Percentiles rank a stretch among this genome's conserved stretches.
phyloP scores from a whole-genome alignment of 2,329 filamentous ascomycete genomes.

The Ampelomyces quisqualis region DNA sequence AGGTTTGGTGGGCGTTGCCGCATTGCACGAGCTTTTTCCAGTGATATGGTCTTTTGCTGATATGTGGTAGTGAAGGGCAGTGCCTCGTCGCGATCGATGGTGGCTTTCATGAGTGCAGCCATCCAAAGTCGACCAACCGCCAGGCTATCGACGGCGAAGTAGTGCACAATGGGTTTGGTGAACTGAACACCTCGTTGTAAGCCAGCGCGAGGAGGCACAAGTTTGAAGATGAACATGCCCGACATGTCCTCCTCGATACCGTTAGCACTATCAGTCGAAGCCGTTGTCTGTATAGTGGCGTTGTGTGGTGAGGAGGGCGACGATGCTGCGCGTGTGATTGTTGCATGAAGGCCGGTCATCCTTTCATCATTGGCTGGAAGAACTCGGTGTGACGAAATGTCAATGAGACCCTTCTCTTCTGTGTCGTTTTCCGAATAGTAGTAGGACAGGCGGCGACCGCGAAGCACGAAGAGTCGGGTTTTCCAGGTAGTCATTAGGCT shows the following conservation, averaged over 20 bases:
- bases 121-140: conserved; percentile 93
- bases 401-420: conserved; percentile 92
- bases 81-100: conserved; percentile 83
- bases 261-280: conserved; percentile 41
- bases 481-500: conserved; percentile 98
- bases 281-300: conserved; percentile 43
- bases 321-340: conserved; percentile 80
- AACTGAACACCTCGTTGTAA: conserved; percentile 92
- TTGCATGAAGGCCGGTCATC: conserved; percentile 86
- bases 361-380: conserved; percentile 89
- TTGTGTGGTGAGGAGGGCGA: conserved; percentile 60
- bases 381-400: conserved; percentile 97
- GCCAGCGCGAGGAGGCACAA: conserved; percentile 84
- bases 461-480: conserved; percentile 89
- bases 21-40: conserved; percentile 84
- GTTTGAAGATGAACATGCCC: conserved; percentile 95
- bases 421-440: conserved; percentile 93
- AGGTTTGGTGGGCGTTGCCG: conserved; percentile 86
- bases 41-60: conserved; percentile 93
- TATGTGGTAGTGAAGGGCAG: conserved; percentile 85
- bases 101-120: conserved; percentile 98
- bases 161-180: conserved; percentile 95
- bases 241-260: conserved; percentile 50
- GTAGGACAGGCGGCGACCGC: conserved; percentile 86
- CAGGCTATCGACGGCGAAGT: conserved; percentile 92